Percentiles rank a stretch among this genome's conserved stretches.
phyloP scores from a whole-genome alignment of 2,329 filamentous ascomycete genomes.

The Diaporthe vexans region DNA sequence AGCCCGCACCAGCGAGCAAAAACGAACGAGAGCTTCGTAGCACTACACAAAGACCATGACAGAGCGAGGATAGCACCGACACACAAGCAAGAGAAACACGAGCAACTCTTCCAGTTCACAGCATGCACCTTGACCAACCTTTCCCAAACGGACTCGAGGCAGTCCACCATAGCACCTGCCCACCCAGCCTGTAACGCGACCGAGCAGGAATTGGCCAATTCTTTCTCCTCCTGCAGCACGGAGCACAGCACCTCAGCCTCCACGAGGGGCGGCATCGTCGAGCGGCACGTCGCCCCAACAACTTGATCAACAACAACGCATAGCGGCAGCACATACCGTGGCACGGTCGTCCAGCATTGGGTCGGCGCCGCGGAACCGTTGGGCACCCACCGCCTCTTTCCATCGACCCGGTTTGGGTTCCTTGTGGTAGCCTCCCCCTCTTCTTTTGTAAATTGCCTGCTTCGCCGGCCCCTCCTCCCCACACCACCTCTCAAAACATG shows the following conservation, averaged over 20 bases:
- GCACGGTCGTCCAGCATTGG: conserved; percentile 23
- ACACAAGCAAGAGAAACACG: conserved; percentile 16
- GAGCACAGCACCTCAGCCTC: conserved; percentile 16
- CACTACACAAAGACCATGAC: not conserved
- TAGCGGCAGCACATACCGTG: not conserved
- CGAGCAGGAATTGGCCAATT: conserved; percentile 13
- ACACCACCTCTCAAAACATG: not conserved
- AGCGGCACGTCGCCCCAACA: not conserved
- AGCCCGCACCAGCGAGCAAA: not conserved
- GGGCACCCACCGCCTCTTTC: conserved; percentile 19
- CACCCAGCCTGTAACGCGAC: not conserved
- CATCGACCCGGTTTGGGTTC: not conserved
- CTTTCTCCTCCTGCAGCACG: not conserved
- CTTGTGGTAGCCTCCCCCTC: not conserved
- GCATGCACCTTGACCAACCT: not conserved
- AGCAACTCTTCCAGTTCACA: not conserved
- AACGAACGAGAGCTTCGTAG: not conserved
- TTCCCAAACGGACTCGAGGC: conserved; percentile 14
- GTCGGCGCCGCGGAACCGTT: conserved; percentile 27
- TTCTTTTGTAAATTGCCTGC: not conserved
- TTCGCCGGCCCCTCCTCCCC: not conserved
- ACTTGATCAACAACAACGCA: not conserved
- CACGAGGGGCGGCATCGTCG: not conserved
- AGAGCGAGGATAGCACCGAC: not conserved
- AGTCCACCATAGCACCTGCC: not conserved